Evolutionary conservation across 2,329 filamentous ascomycete species (phyloP), one percentile per base, ranked within the genome.

Genomic region (Aureobasidium sp.): DNA sequence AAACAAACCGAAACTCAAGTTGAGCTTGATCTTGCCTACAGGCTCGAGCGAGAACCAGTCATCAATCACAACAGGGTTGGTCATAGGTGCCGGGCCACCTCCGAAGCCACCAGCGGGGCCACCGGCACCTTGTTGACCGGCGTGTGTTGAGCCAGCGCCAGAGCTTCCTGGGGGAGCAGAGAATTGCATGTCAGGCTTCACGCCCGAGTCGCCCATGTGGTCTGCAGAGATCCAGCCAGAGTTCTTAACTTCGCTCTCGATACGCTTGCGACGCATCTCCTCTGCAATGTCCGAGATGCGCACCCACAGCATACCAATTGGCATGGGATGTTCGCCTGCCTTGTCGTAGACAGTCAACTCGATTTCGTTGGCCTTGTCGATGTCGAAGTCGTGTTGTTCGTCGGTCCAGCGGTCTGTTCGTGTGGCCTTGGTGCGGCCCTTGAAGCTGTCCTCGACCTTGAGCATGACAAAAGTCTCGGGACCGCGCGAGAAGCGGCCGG

Each of bases 261-360:
- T 95, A 78, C 89, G 95, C 81, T 97, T 97, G 64, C 92, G 86
- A 72, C 94, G 88, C 82, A 99, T 93, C 75, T 99, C 94, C 73
- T 99, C 94, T 1, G 91, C 91, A 66, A 99, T 96, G 73, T 99
- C 94, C 16, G 94, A 96, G 71, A 99, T 93, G 63, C 94, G 84
- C 62, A 99, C 87, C 94, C 94, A 99, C 14, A 97, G 82, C 82
- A 99, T 86, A 61, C 88, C 94, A 69, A 99, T 96, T 44, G 94
- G 94, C 57, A 95, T 86, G 14, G 92, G 87, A 68, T 96, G 89
- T 68, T 97, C 92, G 65, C 87, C 73, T 2, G 91, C 87, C 77
- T 96, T 97, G 74, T 99, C 94, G 75, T 99, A 99, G 10, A 99
- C 92, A 0, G 91, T 97, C 59, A 99, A 84, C 73, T 99, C 94